Evolutionary conservation across 2,329 filamentous ascomycete genomes (phyloP).

Genomic region (Madurella mycetomatis): DNA sequence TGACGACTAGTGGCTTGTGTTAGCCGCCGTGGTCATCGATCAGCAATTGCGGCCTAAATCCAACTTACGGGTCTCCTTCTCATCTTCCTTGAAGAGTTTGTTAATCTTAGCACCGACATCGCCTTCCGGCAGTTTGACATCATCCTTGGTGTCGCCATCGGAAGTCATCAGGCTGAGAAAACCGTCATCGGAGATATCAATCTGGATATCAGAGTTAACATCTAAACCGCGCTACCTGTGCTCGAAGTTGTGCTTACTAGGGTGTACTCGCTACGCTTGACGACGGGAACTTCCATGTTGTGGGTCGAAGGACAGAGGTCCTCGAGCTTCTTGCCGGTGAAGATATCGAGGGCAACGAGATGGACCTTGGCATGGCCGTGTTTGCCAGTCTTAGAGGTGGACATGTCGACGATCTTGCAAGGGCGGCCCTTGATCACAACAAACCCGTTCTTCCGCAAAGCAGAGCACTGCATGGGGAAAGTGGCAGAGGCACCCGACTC

Average conservation of each 20-base stretch:
- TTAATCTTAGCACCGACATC: constrained; percentile 84
- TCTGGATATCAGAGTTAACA: constrained; percentile 45
- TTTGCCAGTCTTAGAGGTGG: constrained; percentile 99
- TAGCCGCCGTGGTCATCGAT: constrained; percentile 15
- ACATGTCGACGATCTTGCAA: constrained; percentile 99
- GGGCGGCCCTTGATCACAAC: constrained; percentile 98
- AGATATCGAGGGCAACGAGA: constrained; percentile 96
- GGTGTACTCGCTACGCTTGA: constrained; percentile 85
- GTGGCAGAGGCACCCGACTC: constrained; percentile 94
- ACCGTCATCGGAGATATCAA: constrained; percentile 89
- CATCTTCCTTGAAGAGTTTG: constrained; percentile 73
- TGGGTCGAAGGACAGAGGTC: constrained; percentile 97
- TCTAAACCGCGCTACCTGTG: constrained; percentile 1
- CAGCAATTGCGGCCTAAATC: neutral
- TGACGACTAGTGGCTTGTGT: constrained; percentile 60
- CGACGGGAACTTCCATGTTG: constrained; percentile 97
- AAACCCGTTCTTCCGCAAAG: constrained; percentile 98
- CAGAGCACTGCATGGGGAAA: constrained; percentile 98
- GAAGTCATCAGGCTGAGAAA: constrained; percentile 93
- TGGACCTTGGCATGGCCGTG: constrained; percentile 99
- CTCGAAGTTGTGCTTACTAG: constrained; percentile 61
- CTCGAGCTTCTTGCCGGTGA: constrained; percentile 99
- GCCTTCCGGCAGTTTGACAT: constrained; percentile 87
- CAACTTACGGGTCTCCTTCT: constrained; percentile 87
- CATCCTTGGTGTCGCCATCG: constrained; percentile 83